Evolutionary conservation across 306 rosid genomes (phyloP).

Genomic region (Inga leiocalycina): DNA sequence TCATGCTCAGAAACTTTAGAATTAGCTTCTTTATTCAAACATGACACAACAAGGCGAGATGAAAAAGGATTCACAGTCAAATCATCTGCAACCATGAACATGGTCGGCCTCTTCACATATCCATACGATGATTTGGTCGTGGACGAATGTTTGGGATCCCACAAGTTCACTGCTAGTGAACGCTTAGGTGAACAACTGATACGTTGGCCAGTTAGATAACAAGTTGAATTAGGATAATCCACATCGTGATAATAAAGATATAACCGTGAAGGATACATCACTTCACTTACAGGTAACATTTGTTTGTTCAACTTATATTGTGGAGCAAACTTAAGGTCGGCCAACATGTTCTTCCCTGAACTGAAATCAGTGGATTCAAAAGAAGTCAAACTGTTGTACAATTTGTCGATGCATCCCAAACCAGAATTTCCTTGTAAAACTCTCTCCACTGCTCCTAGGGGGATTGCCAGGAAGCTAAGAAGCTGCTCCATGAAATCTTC

Average conservation of each 20-base stretch:
- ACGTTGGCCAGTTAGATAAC: too few relatives aligned
- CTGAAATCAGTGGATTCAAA: not conserved
- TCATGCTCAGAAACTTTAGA: not conserved
- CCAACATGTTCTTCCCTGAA: not conserved
- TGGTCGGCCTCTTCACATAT: not conserved
- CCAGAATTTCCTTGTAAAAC: not conserved
- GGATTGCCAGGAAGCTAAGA: conserved; percentile 2
- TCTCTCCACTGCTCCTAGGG: not conserved
- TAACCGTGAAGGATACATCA: not conserved
- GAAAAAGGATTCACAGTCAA: conserved; percentile 25
- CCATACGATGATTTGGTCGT: not conserved
- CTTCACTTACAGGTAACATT: not conserved
- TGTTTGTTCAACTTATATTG: not conserved
- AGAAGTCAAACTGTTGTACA: not conserved
- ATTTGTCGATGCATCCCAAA: not conserved
- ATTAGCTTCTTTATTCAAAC: not conserved
- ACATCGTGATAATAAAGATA: too few relatives aligned
- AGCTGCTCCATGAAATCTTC: not conserved
- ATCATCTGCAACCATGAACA: conserved; percentile 34
- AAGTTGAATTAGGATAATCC: too few relatives aligned
- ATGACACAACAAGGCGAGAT: not conserved
- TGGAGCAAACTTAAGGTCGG: not conserved
- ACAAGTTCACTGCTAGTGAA: too few relatives aligned
- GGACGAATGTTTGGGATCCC: too few relatives aligned
- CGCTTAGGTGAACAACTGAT: too few relatives aligned